Conservation (phyloP, 2,329 filamentous ascomycete genomes). For the Claviceps purpurea region DNA sequence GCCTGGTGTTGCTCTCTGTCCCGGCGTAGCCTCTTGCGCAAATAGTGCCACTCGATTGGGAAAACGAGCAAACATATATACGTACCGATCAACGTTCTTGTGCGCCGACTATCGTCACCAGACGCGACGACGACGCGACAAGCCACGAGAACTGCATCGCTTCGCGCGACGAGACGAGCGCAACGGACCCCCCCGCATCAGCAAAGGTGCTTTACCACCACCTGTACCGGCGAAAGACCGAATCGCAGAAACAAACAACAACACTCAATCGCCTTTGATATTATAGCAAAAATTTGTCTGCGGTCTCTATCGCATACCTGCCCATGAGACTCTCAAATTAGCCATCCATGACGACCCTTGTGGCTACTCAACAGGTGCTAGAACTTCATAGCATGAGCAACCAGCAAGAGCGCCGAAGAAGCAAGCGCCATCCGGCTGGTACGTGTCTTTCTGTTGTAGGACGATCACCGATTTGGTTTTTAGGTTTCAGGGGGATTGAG, state of each 20-base stretch:
- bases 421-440: slow-evolving; percentile 49
- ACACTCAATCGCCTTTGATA: background rate
- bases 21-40: background rate
- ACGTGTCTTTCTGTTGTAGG: slow-evolving; percentile 18
- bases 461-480: too few relatives aligned
- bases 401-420: slow-evolving; percentile 46
- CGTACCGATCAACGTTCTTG: background rate
- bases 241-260: background rate
- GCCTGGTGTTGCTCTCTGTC: background rate
- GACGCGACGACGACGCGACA: slow-evolving; percentile 3
- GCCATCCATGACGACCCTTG: slow-evolving; percentile 59
- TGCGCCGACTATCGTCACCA: slow-evolving; percentile 4
- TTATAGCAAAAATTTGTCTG: background rate
- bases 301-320: background rate
- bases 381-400: slow-evolving; percentile 58
- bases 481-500: background rate
- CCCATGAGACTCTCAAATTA: slow-evolving; percentile 12
- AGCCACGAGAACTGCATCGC: too few relatives aligned
- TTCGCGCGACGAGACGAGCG: slow-evolving; percentile 4
- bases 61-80: background rate
- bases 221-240: background rate
- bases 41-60: background rate
- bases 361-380: slow-evolving; percentile 50
- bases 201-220: slow-evolving; percentile 6
- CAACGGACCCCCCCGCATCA: background rate